These are phyloP conservation scores for Megacollybia marginata DNA, from an alignment of 768 basidiomycete species.

Conservation along the genomic window DNA sequence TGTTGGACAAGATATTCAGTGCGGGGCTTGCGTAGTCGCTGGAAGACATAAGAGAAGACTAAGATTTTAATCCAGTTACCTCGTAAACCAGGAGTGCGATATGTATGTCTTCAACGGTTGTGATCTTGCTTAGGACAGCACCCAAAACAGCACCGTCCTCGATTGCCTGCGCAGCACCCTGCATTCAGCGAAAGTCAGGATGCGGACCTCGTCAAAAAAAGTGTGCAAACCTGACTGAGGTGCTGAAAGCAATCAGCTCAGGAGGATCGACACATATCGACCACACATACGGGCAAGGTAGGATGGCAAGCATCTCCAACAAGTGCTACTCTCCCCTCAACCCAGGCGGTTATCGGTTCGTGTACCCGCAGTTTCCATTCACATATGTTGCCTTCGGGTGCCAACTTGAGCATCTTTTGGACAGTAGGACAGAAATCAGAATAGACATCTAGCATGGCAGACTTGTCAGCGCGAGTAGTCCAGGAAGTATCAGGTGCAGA, in stretches of 20 bases:
- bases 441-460: constrained; percentile 24
- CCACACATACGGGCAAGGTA: no score
- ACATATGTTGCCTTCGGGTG: constrained; percentile 24
- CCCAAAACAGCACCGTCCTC: constrained; percentile 32
- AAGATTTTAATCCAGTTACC: background rate
- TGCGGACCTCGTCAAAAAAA: background rate
- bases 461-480: constrained; percentile 25
- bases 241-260: constrained; percentile 31
- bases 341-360: constrained; percentile 22
- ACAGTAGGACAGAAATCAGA: constrained; percentile 27
- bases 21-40: constrained; percentile 10
- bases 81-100: constrained; percentile 13
- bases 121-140: constrained; percentile 15
- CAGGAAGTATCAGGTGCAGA: constrained; percentile 22
- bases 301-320: no score
- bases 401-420: constrained; percentile 25
- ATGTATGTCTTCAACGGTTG: constrained; percentile 2
- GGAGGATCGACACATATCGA: constrained; percentile 25
- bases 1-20: constrained; percentile 12
- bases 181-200: constrained; percentile 4
- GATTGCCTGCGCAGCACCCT: constrained; percentile 33
- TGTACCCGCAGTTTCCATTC: constrained; percentile 35
- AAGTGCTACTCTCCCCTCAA: no score
- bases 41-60: no score
- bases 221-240: constrained; percentile 10